phyloP scores from a whole-genome alignment of 1,284 basidiomycete genomes.

The Rhizoctonia solani region DNA sequence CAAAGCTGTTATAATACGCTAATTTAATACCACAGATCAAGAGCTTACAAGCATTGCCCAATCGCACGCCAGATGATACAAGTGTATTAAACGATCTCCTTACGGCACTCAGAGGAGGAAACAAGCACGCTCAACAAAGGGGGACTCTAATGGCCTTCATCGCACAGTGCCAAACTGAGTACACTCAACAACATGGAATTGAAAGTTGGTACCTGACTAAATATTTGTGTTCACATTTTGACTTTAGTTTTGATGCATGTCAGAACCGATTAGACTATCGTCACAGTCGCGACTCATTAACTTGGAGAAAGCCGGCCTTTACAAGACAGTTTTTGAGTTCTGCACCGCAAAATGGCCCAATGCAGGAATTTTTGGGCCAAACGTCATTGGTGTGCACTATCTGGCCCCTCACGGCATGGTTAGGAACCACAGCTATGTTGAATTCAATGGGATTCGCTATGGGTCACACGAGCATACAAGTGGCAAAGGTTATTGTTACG shows the following conservation, averaged over 20 bases:
- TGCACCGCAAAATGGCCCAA: conserved; percentile 8
- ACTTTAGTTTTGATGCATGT: background rate
- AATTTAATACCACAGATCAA: background rate
- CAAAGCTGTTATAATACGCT: background rate
- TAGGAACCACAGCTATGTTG: conserved; percentile 17
- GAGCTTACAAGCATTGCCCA: background rate
- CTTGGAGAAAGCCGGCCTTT: background rate
- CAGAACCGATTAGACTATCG: conserved; percentile 1
- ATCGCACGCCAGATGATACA: conserved; percentile 6
- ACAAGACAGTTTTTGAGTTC: background rate
- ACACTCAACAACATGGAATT: background rate
- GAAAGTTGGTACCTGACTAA: background rate
- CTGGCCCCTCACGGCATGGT: conserved; percentile 1
- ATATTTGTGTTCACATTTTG: background rate
- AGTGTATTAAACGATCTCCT: background rate
- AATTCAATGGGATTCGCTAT: conserved; percentile 1
- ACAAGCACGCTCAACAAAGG: conserved; percentile 4
- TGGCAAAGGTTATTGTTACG: conserved; percentile 24
- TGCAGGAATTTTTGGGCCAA: conserved; percentile 21
- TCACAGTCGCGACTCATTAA: background rate
- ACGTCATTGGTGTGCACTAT: background rate
- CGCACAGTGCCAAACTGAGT: conserved; percentile 8
- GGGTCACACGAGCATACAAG: conserved; percentile 2
- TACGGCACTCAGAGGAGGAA: background rate
- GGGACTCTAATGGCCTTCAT: conserved; percentile 11